Percentiles rank a stretch among this genome's conserved stretches.
Conservation (phyloP, 2,329 filamentous ascomycete species). For the Monosporascus cannonballus region DNA sequence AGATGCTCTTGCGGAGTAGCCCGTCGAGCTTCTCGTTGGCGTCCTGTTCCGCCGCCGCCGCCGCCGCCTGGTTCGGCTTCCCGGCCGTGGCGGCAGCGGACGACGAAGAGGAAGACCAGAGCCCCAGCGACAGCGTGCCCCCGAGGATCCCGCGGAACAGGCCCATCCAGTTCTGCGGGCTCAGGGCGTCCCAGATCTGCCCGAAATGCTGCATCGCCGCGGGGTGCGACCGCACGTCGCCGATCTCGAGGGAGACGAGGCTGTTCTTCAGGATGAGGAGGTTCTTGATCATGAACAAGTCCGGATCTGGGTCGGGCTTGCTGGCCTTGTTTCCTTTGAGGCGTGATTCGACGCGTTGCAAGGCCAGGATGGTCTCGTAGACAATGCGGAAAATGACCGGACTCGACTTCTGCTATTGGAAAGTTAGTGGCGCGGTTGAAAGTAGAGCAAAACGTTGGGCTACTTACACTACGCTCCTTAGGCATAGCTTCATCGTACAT, state of each 20-base stretch:
- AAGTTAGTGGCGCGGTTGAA: constrained; percentile 2
- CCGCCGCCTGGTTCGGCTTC: constrained; percentile 8
- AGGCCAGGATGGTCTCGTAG: constrained; percentile 78
- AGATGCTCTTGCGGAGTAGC: constrained; percentile 55
- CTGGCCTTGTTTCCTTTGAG: constrained; percentile 57
- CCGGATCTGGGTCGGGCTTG: constrained; percentile 58
- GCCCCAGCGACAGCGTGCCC: constrained; percentile 37
- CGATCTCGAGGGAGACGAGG: constrained; percentile 92
- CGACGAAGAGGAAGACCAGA: constrained; percentile 22
- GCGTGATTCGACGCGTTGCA: constrained; percentile 68
- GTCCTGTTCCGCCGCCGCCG: constrained; percentile 35
- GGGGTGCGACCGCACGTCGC: constrained; percentile 50
- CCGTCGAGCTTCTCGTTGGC: constrained; percentile 61
- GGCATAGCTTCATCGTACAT: constrained; percentile 62
- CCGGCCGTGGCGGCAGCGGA: constrained; percentile 11
- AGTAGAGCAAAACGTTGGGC: neutral
- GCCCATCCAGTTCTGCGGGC: constrained; percentile 51
- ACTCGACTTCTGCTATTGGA: constrained; percentile 43
- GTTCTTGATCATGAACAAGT: constrained; percentile 92
- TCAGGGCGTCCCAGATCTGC: constrained; percentile 60
- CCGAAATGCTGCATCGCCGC: constrained; percentile 55
- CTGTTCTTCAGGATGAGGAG: constrained; percentile 93
- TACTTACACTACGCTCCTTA: constrained; percentile 54
- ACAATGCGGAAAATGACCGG: constrained; percentile 65
- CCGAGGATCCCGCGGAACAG: constrained; percentile 54